Evolutionary conservation across 2,329 filamentous ascomycete species (phyloP).

Genomic region (Fusarium goolgardi): DNA sequence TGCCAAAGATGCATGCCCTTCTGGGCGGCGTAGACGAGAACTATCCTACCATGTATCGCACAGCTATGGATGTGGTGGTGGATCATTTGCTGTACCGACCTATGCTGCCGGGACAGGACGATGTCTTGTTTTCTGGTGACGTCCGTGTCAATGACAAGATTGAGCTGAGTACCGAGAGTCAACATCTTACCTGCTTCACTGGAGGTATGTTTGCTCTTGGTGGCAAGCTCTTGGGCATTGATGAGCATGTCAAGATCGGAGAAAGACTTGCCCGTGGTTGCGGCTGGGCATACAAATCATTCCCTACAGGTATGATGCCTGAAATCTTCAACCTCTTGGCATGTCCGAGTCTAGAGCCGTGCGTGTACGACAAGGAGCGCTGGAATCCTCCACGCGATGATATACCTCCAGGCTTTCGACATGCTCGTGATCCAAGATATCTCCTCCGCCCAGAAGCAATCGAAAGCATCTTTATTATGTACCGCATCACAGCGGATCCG

Average conservation of each 20-base stretch:
- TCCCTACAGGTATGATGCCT: conserved; percentile 69
- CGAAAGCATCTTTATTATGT: conserved; percentile 62
- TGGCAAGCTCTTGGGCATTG: conserved; percentile 66
- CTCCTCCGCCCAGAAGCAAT: conserved; percentile 64
- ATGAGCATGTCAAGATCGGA: conserved; percentile 60
- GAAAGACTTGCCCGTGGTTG: conserved; percentile 65
- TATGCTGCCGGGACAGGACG: conserved; percentile 68
- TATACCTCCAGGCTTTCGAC: conserved; percentile 70
- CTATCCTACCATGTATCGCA: conserved; percentile 75
- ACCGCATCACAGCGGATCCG: conserved; percentile 61
- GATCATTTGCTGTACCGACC: conserved; percentile 77
- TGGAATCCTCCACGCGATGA: conserved; percentile 44
- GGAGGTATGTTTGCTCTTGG: conserved; percentile 76
- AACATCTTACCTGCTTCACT: conserved; percentile 74
- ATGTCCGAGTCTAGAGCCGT: conserved; percentile 55
- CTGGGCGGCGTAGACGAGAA: conserved; percentile 70
- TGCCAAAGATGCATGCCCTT: conserved; percentile 72
- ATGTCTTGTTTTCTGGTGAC: conserved; percentile 65
- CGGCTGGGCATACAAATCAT: conserved; percentile 67
- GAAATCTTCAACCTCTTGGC: conserved; percentile 62
- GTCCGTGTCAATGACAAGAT: conserved; percentile 44
- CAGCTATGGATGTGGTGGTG: conserved; percentile 70
- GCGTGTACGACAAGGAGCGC: conserved; percentile 48
- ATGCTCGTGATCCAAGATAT: conserved; percentile 62
- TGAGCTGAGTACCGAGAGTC: conserved; percentile 48